Conservation (phyloP, 345 rosid species). For the Nephelium lappaceum region DNA sequence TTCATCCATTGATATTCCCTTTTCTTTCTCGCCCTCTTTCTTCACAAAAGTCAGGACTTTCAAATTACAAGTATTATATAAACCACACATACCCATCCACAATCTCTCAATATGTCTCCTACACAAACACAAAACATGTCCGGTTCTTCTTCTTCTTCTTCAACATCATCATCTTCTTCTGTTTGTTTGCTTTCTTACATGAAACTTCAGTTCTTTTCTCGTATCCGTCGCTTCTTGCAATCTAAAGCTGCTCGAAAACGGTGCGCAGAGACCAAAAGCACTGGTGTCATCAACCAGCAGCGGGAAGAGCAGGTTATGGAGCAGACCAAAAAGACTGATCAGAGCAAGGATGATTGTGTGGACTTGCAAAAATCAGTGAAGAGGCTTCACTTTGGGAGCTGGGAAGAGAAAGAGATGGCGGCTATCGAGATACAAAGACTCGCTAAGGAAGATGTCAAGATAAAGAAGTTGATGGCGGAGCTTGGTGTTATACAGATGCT, state of each 20-base stretch:
- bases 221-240: conserved; percentile 59
- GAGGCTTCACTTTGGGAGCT: conserved; percentile 78
- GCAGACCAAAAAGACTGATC: conserved; percentile 7
- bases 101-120: conserved; percentile 32
- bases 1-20: neutral
- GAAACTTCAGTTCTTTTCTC: conserved; percentile 60
- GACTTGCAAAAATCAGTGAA: conserved; percentile 78
- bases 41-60: conserved; percentile 12
- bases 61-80: neutral
- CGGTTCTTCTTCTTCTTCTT: conserved; percentile 21
- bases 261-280: conserved; percentile 2
- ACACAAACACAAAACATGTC: conserved; percentile 42
- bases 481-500: conserved; percentile 81
- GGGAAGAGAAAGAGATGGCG: conserved; percentile 74
- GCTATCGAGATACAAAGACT: conserved; percentile 64
- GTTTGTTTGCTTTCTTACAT: conserved; percentile 43
- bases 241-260: conserved; percentile 49
- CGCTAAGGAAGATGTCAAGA: conserved; percentile 59
- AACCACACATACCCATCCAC: conserved; percentile 22
- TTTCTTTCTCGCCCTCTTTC: neutral
- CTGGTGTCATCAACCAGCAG: neutral
- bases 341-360: conserved; percentile 39
- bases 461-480: conserved; percentile 73
- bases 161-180: conserved; percentile 40
- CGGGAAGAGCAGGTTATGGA: neutral